Conservation (phyloP, 192 early-diverging fungal genomes). For the Paraglomus occultum region DNA sequence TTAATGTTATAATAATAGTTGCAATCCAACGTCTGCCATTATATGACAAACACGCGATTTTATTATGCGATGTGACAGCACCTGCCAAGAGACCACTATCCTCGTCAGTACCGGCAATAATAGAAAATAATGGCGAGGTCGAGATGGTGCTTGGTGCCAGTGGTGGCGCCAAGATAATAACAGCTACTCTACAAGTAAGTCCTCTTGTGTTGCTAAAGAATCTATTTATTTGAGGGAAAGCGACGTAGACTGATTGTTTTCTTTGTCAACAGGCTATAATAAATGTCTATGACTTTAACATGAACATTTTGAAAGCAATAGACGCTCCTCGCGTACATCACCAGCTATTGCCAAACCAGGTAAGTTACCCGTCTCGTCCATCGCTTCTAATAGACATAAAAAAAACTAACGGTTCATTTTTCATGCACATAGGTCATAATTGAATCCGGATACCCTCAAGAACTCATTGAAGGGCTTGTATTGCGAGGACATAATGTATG, state of each 20-base stretch:
- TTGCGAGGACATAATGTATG: constrained; percentile 40
- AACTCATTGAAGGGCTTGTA: constrained; percentile 31
- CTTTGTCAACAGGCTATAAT: constrained; percentile 57
- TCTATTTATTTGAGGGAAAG: not conserved
- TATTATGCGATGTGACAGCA: constrained; percentile 38
- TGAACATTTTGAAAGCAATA: constrained; percentile 68
- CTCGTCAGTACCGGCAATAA: constrained; percentile 60
- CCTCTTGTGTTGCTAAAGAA: not conserved
- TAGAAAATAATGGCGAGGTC: constrained; percentile 64
- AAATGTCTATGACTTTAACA: constrained; percentile 70
- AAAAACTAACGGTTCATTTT: not conserved
- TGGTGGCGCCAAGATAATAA: constrained; percentile 85
- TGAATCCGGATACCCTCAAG: constrained; percentile 36
- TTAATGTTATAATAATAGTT: not conserved
- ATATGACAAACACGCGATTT: not conserved
- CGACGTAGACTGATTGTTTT: no score
- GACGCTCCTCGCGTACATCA: constrained; percentile 79
- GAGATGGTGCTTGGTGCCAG: constrained; percentile 80
- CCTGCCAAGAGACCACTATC: constrained; percentile 86
- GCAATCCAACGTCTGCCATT: constrained; percentile 16
- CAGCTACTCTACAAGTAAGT: constrained; percentile 60
- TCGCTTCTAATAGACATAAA: constrained; percentile 44
- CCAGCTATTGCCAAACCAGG: constrained; percentile 80
- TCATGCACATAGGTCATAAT: not conserved
- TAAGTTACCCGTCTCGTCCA: not conserved